Base-by-base conservation (phyloP, 2,329 filamentous ascomycete species). In the Neonectria magnoliae region DNA sequence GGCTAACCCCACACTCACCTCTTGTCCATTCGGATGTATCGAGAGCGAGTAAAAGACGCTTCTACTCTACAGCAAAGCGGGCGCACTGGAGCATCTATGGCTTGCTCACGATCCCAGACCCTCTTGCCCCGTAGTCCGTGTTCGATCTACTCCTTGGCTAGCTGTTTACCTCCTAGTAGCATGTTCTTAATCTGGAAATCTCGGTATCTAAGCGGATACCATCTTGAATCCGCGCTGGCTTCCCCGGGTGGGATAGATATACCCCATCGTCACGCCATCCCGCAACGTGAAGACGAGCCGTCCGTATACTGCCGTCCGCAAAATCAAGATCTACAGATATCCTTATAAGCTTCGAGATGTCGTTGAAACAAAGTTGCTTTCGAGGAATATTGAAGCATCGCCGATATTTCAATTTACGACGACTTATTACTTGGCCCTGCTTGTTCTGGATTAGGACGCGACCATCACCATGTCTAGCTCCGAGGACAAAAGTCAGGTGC, bases 201-300 rank as follows among this genome's bases (percentile, higher is more conserved):
- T 41, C 20, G 9, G 33, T 27, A 16, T 31, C 36, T 22, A 29
- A 47, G 25, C 22, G 45, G 31, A 33, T 22, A 31, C 13, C 45
- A 25, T 47, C 31, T 45, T 14, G 18, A 36, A 53, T 48, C 7
- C 38, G n/a, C 51, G 41, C 52, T 47, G 25, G 38, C 44, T 31
- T 54, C 4, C 10, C 42, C 10, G 60, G 25, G 54, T 54, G 48
- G 54, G 60, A 57, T 57, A 13, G 10, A 25, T n/a, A 8, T 42
- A 33, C 55, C 20, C 16, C 33, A 20, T 44, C 38, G 58, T 63
- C 63, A 65, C 65, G 59, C 57, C 65, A 67, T 66, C 14, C 7
- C 5, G 10, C 13, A 14, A 36, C 31, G 27, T n/a, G 7, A 58
- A 53, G 58, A 16, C 57, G 33, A 62, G 41, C 13, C 31, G 11